These are phyloP conservation scores for Cucurbita ficifolia DNA, from an alignment of 306 rosid genomes.

Conservation along the genomic window DNA sequence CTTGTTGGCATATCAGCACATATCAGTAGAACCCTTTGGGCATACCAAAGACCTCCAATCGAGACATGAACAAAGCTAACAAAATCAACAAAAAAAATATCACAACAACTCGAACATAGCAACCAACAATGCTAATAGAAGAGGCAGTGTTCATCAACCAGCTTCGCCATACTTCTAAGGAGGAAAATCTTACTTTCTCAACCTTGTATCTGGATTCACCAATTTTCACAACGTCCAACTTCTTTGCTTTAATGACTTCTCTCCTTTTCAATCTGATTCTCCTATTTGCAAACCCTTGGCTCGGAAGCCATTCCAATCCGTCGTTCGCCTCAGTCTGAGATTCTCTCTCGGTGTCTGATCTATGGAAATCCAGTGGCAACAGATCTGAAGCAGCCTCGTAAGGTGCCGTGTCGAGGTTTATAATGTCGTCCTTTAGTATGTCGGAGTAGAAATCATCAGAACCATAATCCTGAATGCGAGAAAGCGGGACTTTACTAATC, in stretches of 20 bases:
- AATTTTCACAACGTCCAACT: background rate
- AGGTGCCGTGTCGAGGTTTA: background rate
- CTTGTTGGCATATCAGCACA: background rate
- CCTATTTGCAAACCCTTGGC: slow-evolving; percentile 4
- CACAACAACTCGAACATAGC: background rate
- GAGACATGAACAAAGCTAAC: background rate
- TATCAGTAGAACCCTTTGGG: background rate
- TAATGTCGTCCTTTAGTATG: slow-evolving; percentile 5
- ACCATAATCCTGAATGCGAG: background rate
- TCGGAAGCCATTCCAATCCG: background rate
- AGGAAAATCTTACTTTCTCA: background rate
- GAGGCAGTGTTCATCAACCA: background rate
- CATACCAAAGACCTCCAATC: background rate
- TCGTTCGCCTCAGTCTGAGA: background rate
- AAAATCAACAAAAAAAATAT: background rate
- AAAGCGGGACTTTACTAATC: background rate
- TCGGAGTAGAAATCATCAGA: slow-evolving; percentile 5
- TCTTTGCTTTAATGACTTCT: background rate
- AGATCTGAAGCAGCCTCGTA: background rate
- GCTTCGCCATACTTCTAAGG: background rate
- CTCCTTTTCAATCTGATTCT: slow-evolving; percentile 3
- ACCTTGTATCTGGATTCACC: background rate
- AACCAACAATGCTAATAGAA: background rate
- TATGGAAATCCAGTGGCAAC: background rate
- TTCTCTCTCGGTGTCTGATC: background rate